Evolutionary conservation across 805 yeast genomes (phyloP).

Genomic region (Saccharomycopsis fodiens): DNA sequence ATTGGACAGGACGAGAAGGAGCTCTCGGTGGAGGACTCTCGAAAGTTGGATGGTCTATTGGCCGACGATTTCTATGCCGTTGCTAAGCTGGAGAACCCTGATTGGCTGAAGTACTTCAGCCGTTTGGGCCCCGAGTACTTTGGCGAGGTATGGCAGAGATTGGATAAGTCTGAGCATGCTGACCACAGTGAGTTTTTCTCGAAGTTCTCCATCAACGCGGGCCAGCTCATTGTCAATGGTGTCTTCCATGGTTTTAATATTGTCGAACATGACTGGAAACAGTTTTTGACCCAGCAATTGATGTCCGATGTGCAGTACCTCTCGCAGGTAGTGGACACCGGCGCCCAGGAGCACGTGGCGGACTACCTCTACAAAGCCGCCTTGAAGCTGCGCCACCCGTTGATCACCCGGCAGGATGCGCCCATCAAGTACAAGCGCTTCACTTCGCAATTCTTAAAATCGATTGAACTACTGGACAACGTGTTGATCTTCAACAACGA

Average conservation of each 20-base stretch:
- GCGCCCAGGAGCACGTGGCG: slow-evolving; percentile 28
- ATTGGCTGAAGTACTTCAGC: not conserved
- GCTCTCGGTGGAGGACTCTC: slow-evolving; percentile 20
- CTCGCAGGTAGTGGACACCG: slow-evolving; percentile 24
- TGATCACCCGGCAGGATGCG: slow-evolving; percentile 38
- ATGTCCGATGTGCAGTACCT: slow-evolving; percentile 40
- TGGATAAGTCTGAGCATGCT: slow-evolving; percentile 7
- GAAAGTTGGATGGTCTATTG: slow-evolving; percentile 22
- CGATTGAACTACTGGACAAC: slow-evolving; percentile 16
- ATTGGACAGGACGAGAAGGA: slow-evolving; percentile 20
- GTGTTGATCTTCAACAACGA: slow-evolving; percentile 21
- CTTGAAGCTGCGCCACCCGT: slow-evolving; percentile 36
- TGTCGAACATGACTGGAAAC: slow-evolving; percentile 41
- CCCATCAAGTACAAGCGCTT: slow-evolving; percentile 27
- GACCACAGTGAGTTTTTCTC: slow-evolving; percentile 26
- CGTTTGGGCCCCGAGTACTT: slow-evolving; percentile 1
- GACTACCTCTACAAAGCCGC: slow-evolving; percentile 38
- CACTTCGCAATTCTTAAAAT: slow-evolving; percentile 18
- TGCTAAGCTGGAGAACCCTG: not conserved
- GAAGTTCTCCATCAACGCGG: slow-evolving; percentile 36
- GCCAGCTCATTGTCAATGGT: slow-evolving; percentile 68
- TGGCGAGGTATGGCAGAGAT: slow-evolving; percentile 9
- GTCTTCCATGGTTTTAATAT: slow-evolving; percentile 45
- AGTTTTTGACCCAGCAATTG: slow-evolving; percentile 43
- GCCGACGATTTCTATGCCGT: slow-evolving; percentile 12